Conservation (phyloP, 495 filamentous ascomycete genomes). For the Chaetomium tenue region DNA sequence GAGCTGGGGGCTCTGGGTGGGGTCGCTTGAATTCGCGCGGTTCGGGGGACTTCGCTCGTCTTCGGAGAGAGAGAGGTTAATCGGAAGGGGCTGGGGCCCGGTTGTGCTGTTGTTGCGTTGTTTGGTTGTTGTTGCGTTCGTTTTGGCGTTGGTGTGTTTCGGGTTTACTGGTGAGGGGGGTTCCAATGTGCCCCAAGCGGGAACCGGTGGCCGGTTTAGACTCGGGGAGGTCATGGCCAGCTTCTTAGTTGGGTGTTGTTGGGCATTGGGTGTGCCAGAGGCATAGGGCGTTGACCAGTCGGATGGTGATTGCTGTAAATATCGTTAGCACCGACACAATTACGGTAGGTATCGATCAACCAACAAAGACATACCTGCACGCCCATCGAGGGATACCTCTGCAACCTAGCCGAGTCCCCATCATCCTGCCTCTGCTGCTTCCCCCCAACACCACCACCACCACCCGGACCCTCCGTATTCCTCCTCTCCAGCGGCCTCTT, state of each 20-base stretch:
- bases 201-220: conserved; percentile 29
- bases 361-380: conserved; percentile 27
- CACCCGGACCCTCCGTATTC: conserved; percentile 19
- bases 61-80: conserved; percentile 72
- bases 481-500: conserved; percentile 37
- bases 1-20: conserved; percentile 37
- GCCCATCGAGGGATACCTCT: conserved; percentile 38
- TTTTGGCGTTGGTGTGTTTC: conserved; percentile 28
- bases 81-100: conserved; percentile 46
- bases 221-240: conserved; percentile 29
- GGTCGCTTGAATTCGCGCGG: conserved; percentile 37
- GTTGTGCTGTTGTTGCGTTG: conserved; percentile 21
- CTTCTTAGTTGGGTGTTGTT: conserved; percentile 32
- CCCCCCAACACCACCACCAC: not conserved
- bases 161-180: not conserved
- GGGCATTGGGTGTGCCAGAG: conserved; percentile 19
- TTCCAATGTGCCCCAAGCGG: conserved; percentile 28
- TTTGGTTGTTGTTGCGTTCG: conserved; percentile 16
- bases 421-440: conserved; percentile 21
- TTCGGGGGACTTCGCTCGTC: conserved; percentile 61
- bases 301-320: conserved; percentile 16
- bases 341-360: not conserved
- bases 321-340: not conserved
- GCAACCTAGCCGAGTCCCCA: conserved; percentile 36
- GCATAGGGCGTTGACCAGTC: conserved; percentile 32